Conservation (phyloP, 2,329 filamentous ascomycete species). For the Neonectria sp. region DNA sequence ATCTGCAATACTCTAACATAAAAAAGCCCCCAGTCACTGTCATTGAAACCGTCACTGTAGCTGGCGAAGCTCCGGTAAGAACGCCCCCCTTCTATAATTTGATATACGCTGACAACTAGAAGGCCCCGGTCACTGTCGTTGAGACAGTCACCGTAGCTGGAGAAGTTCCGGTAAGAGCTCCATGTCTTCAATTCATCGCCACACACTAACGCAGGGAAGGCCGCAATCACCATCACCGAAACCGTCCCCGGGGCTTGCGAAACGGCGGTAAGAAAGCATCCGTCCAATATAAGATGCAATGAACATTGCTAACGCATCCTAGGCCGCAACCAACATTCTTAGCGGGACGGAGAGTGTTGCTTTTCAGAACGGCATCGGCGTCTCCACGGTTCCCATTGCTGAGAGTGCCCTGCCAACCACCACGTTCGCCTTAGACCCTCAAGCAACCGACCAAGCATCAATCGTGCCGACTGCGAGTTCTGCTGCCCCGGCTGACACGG, state of each 20-base stretch:
- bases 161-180: slow-evolving; percentile 16
- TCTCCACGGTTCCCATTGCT: slow-evolving; percentile 50
- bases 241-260: slow-evolving; percentile 34
- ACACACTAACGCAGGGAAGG: slow-evolving; percentile 23
- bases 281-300: not conserved
- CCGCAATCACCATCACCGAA: slow-evolving; percentile 38
- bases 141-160: slow-evolving; percentile 32
- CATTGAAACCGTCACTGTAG: slow-evolving; percentile 29
- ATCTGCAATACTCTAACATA: slow-evolving; percentile 8
- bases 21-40: slow-evolving; percentile 20
- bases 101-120: slow-evolving; percentile 12
- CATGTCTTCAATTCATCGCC: not conserved
- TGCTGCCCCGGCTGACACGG: slow-evolving; percentile 3
- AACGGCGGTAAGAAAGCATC: slow-evolving; percentile 18
- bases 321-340: slow-evolving; percentile 11
- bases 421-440: slow-evolving; percentile 42
- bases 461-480: slow-evolving; percentile 1
- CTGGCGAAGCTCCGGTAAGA: slow-evolving; percentile 32
- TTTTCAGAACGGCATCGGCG: slow-evolving; percentile 46
- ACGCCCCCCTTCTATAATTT: not conserved
- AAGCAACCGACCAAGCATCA: slow-evolving; percentile 16
- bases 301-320: not conserved
- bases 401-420: slow-evolving; percentile 48
- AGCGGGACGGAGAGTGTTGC: slow-evolving; percentile 7
- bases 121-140: slow-evolving; percentile 22